Conservation (phyloP, 2,329 filamentous ascomycete species). For the Sarocladium kiliense region DNA sequence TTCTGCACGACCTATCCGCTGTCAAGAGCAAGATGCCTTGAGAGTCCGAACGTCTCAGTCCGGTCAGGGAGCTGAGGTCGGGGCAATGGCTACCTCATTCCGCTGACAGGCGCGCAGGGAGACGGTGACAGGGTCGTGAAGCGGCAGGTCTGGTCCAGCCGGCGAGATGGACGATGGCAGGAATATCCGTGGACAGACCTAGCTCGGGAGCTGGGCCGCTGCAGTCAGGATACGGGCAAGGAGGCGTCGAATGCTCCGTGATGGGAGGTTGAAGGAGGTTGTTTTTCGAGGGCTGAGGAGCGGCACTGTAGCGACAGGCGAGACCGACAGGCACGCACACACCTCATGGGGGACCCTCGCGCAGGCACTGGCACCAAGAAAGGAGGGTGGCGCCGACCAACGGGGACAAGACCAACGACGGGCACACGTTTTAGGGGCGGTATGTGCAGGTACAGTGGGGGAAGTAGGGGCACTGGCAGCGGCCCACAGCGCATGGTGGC, state of each 20-base stretch:
- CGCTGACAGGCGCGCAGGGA: slow-evolving; percentile 12
- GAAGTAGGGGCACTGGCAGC: slow-evolving; percentile 1
- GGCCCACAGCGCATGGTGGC: slow-evolving; percentile 3
- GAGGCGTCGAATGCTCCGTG: neutral
- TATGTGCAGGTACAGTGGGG: slow-evolving; percentile 2
- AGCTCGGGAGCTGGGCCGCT: neutral
- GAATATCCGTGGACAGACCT: neutral
- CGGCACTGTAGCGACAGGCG: neutral
- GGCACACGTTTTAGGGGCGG: neutral
- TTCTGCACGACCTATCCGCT: neutral
- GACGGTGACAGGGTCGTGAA: neutral
- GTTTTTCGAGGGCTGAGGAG: slow-evolving; percentile 6
- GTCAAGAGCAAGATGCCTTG: neutral
- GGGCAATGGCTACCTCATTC: slow-evolving; percentile 53
- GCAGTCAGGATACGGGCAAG: neutral
- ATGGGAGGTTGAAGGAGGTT: slow-evolving; percentile 5
- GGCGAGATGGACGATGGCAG: neutral
- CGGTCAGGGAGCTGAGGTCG: slow-evolving; percentile 55
- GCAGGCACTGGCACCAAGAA: neutral
- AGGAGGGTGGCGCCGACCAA: slow-evolving; percentile 6
- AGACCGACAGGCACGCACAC: neutral
- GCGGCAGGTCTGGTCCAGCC: neutral
- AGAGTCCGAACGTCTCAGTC: slow-evolving; percentile 41
- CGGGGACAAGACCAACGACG: neutral
- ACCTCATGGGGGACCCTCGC: neutral